These are phyloP conservation scores for Aspergillus amoenus DNA, from an alignment of 2,329 filamentous ascomycete species.

Conservation along the genomic window DNA sequence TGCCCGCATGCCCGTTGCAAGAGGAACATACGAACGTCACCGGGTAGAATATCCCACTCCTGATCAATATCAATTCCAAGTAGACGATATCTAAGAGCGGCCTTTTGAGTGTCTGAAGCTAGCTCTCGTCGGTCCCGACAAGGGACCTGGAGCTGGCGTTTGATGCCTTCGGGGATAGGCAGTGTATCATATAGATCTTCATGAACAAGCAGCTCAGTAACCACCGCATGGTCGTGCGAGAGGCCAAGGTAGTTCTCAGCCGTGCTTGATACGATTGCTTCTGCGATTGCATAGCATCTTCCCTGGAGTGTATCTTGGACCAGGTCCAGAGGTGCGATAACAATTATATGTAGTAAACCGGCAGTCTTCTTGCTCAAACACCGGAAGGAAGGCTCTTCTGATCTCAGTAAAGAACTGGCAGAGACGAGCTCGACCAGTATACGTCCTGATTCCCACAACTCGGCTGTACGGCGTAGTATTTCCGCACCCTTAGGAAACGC, in stretches of 20 bases:
- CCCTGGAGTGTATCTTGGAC: slow-evolving; percentile 9
- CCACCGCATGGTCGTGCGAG: slow-evolving; percentile 34
- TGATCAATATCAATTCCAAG: slow-evolving; percentile 15
- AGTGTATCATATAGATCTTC: slow-evolving; percentile 23
- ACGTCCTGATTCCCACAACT: slow-evolving; percentile 27
- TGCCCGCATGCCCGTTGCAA: slow-evolving; percentile 46
- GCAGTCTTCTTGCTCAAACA: neutral
- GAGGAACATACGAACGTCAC: slow-evolving; percentile 4
- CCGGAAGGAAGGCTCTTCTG: slow-evolving; percentile 15
- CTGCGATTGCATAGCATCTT: slow-evolving; percentile 27
- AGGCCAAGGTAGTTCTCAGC: slow-evolving; percentile 31
- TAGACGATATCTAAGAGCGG: slow-evolving; percentile 11
- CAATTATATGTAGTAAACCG: slow-evolving; percentile 24
- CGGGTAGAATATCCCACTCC: slow-evolving; percentile 14
- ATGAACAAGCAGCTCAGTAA: slow-evolving; percentile 31
- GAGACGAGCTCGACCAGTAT: slow-evolving; percentile 15
- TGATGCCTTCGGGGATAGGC: slow-evolving; percentile 15
- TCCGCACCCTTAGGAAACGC: slow-evolving; percentile 45
- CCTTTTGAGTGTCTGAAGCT: neutral
- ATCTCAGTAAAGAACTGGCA: slow-evolving; percentile 9
- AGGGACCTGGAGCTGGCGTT: slow-evolving; percentile 18
- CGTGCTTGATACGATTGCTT: slow-evolving; percentile 36
- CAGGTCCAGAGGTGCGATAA: slow-evolving; percentile 23
- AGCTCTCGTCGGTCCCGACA: neutral
- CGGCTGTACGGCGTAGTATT: slow-evolving; percentile 30